A percentile compares a stretch with the other conserved stretches of the same genome.
Conservation (phyloP, 1,139 yeast species). For the Lodderomyces margitis region DNA sequence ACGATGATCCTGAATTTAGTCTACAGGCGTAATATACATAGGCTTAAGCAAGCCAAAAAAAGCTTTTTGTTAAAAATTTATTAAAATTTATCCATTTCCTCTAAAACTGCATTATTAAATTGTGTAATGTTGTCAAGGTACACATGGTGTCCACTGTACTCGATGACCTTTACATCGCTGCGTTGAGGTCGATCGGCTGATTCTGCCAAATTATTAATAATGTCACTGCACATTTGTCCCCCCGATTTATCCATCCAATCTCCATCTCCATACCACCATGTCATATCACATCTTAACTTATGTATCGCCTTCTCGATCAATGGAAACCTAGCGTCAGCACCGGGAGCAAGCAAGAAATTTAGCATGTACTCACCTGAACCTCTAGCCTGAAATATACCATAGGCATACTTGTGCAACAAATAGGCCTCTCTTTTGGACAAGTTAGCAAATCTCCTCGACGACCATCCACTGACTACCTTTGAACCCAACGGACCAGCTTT, state of each 20-base stretch:
- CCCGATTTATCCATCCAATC: conserved; percentile 78
- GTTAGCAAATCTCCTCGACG: conserved; percentile 61
- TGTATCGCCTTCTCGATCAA: conserved; percentile 50
- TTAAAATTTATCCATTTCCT: conserved; percentile 26
- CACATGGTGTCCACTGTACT: conserved; percentile 67
- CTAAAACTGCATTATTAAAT: conserved; percentile 49
- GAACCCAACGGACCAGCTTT: conserved; percentile 67
- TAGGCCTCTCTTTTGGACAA: conserved; percentile 37
- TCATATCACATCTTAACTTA: conserved; percentile 47
- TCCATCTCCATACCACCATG: conserved; percentile 71
- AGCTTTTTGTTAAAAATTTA: conserved; percentile 1
- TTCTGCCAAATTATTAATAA: conserved; percentile 27
- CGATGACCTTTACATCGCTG: conserved; percentile 46
- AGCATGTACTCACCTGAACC: conserved; percentile 80
- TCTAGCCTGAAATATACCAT: conserved; percentile 64
- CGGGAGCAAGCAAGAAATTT: conserved; percentile 66
- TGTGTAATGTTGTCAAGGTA: conserved; percentile 57
- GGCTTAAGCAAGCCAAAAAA: neutral
- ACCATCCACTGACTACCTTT: conserved; percentile 75
- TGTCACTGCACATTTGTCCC: conserved; percentile 43
- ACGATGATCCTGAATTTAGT: conserved; percentile 14
- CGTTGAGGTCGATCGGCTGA: conserved; percentile 16
- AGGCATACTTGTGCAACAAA: conserved; percentile 61
- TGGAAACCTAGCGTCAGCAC: conserved; percentile 70
- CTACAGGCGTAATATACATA: neutral